Conservation (phyloP, 345 rosid species). For the Lepidium sativum region DNA sequence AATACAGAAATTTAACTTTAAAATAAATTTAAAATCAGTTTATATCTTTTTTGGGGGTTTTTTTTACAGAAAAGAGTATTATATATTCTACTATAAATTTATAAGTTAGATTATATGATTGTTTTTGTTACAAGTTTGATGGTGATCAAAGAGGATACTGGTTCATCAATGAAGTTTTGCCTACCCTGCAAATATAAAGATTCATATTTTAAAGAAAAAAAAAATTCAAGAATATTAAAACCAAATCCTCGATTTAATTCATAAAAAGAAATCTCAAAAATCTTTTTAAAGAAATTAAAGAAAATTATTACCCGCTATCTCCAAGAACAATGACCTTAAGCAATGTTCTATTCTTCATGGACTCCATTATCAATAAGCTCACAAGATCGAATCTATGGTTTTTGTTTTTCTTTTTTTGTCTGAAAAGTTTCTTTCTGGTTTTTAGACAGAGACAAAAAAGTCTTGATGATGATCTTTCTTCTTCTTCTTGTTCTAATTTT, state of each 20-base stretch:
- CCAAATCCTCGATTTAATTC: neutral
- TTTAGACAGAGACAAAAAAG: slow-evolving; percentile 11
- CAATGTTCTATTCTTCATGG: slow-evolving; percentile 54
- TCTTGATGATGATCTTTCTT: slow-evolving; percentile 15
- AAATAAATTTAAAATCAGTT: too few relatives aligned
- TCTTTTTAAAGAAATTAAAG: neutral
- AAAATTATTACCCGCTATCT: slow-evolving; percentile 63
- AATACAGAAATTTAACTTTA: too few relatives aligned
- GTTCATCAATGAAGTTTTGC: slow-evolving; percentile 87
- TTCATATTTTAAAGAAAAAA: neutral
- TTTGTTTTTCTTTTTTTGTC: too few relatives aligned
- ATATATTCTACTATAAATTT: too few relatives aligned
- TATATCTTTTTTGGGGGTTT: too few relatives aligned
- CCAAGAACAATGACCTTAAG: slow-evolving; percentile 87
- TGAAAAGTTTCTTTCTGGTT: slow-evolving; percentile 14
- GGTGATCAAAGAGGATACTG: slow-evolving; percentile 49
- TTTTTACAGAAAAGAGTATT: neutral
- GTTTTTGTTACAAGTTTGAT: too few relatives aligned
- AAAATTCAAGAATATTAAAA: neutral
- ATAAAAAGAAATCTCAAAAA: neutral
- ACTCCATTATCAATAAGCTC: slow-evolving; percentile 14
- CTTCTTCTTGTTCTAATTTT: too few relatives aligned
- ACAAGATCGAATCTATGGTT: neutral
- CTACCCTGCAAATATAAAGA: slow-evolving; percentile 51
- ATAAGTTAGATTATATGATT: too few relatives aligned